Evolutionary conservation across 306 rosid genomes (phyloP).

Genomic region (Begonia fuchsioides): DNA sequence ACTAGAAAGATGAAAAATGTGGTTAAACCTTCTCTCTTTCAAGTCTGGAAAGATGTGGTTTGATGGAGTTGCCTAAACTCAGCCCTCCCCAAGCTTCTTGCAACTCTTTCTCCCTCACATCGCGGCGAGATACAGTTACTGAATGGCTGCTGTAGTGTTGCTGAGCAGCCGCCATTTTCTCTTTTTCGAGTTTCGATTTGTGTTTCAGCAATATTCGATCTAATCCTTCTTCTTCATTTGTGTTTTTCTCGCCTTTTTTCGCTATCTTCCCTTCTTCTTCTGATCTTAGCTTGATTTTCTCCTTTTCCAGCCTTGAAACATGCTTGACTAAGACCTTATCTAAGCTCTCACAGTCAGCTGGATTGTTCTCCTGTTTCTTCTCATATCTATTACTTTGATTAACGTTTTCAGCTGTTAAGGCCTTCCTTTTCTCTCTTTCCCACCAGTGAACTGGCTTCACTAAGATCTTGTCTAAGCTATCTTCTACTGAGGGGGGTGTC

Average conservation of each 20-base stretch:
- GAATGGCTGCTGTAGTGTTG: constrained; percentile 26
- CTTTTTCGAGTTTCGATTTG: constrained; percentile 64
- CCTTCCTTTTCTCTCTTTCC: constrained; percentile 56
- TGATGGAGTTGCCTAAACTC: constrained; percentile 71
- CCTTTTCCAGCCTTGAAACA: constrained; percentile 70
- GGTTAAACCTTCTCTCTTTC: constrained; percentile 70
- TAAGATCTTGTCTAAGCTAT: constrained; percentile 46
- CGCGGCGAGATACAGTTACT: constrained; percentile 27
- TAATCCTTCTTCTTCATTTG: constrained; percentile 33
- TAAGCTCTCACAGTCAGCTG: constrained; percentile 48
- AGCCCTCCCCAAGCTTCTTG: constrained; percentile 82
- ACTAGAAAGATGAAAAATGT: not conserved
- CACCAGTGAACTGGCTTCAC: constrained; percentile 48
- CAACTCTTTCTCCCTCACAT: constrained; percentile 70
- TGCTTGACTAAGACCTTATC: constrained; percentile 64
- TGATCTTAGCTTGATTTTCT: constrained; percentile 33
- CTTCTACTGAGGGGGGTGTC: constrained; percentile 6
- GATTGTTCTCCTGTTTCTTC: constrained; percentile 23
- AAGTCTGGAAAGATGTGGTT: constrained; percentile 59
- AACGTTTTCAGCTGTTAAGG: constrained; percentile 20
- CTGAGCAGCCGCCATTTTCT: constrained; percentile 45
- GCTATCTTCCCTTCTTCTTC: constrained; percentile 20
- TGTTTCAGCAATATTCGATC: constrained; percentile 58
- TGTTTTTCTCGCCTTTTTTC: constrained; percentile 22
- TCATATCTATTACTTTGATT: constrained; percentile 16